Conservation (phyloP, 805 yeast genomes). For the Alloascoidea africana region DNA sequence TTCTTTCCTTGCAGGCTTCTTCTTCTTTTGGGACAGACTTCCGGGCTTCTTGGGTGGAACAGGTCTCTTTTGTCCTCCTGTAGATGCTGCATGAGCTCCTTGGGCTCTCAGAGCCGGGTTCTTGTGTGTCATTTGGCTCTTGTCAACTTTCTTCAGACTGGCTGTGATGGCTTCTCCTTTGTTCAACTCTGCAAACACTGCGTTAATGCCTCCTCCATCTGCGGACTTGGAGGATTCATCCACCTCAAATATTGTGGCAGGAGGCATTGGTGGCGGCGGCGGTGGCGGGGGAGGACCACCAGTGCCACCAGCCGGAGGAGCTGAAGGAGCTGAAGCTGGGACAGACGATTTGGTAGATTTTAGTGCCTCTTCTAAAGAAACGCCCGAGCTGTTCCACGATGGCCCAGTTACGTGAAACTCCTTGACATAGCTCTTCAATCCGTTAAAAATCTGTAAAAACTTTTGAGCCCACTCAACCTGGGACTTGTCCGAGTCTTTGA, state of each 20-base stretch:
- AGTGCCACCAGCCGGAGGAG: conserved; percentile 20
- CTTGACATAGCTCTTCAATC: conserved; percentile 58
- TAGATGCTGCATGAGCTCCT: conserved; percentile 8
- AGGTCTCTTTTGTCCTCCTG: conserved; percentile 32
- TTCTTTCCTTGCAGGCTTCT: conserved; percentile 47
- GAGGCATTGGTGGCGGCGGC: conserved; percentile 84
- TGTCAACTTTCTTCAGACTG: conserved; percentile 82
- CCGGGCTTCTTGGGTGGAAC: conserved; percentile 76
- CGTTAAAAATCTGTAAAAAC: conserved; percentile 50
- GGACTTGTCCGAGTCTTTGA: conserved; percentile 49
- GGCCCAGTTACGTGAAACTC: conserved; percentile 77
- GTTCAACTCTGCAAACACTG: conserved; percentile 84
- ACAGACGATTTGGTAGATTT: conserved; percentile 18
- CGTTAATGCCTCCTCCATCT: conserved; percentile 47
- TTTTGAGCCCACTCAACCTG: conserved; percentile 74
- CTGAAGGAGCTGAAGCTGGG: conserved; percentile 21
- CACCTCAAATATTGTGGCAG: conserved; percentile 49
- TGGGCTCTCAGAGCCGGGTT: conserved; percentile 63
- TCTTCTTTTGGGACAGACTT: conserved; percentile 30
- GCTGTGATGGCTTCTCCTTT: conserved; percentile 76
- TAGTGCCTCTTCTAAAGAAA: conserved; percentile 36
- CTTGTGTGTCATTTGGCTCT: conserved; percentile 87
- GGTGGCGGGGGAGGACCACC: conserved; percentile 56
- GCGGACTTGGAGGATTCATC: conserved; percentile 13
- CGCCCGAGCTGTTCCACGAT: conserved; percentile 55